Evolutionary conservation across 306 rosid species (phyloP).

Genomic region (Quercus ilex): DNA sequence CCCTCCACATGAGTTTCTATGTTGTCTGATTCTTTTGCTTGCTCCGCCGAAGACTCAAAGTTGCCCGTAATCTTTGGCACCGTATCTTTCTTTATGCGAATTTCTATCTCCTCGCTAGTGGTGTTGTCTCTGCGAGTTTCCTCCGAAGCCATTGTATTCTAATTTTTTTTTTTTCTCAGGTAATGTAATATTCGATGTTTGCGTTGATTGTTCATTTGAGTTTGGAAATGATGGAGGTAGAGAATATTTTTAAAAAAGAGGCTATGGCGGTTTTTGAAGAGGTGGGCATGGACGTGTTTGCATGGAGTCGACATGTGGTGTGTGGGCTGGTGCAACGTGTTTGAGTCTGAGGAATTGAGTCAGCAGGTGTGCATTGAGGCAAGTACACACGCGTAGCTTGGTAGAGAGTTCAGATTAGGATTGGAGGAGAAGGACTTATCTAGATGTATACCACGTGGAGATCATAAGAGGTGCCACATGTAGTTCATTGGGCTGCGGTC

Average conservation of each 20-base stretch:
- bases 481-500: background rate
- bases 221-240: background rate
- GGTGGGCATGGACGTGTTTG: slow-evolving; percentile 34
- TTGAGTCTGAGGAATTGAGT: slow-evolving; percentile 19
- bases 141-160: slow-evolving; percentile 51
- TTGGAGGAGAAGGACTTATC: background rate
- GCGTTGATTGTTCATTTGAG: background rate
- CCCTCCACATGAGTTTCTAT: too few species aligned
- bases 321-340: slow-evolving; percentile 36
- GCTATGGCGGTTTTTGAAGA: slow-evolving; percentile 29
- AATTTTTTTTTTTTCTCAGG: too few species aligned
- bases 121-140: slow-evolving; percentile 47
- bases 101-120: slow-evolving; percentile 45
- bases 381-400: slow-evolving; percentile 4
- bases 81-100: slow-evolving; percentile 32
- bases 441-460: slow-evolving; percentile 20
- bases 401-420: background rate
- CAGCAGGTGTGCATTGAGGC: background rate
- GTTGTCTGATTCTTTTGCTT: slow-evolving; percentile 6
- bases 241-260: slow-evolving; percentile 17
- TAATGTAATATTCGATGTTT: too few species aligned
- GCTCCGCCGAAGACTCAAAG: slow-evolving; percentile 47
- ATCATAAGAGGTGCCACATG: background rate
- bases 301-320: slow-evolving; percentile 50
- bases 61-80: slow-evolving; percentile 59